Evolutionary conservation across 257 asterid species (phyloP).

Genomic region (Linaria vulgaris): DNA sequence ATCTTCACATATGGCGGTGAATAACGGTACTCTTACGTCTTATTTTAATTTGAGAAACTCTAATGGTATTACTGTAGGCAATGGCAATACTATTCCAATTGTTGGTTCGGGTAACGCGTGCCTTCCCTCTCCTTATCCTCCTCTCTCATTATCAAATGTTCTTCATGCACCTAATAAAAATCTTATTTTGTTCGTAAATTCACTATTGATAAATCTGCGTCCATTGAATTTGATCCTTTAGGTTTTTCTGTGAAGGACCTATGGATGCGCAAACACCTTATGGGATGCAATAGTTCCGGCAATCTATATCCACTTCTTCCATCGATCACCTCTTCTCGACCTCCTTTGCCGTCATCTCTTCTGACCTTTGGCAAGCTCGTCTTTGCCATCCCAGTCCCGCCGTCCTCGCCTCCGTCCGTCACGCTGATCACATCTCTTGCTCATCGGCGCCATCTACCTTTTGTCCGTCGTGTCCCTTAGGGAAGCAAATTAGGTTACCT

Average conservation of each 20-base stretch:
- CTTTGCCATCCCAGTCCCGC: no score
- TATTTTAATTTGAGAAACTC: no score
- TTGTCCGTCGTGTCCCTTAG: no score
- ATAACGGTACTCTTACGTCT: no score
- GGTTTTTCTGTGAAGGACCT: background rate
- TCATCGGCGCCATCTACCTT: no score
- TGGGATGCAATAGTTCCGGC: background rate
- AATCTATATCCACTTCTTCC: no score
- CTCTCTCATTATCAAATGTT: background rate
- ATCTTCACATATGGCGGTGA: no score
- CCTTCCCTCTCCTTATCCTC: background rate
- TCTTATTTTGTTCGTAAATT: background rate
- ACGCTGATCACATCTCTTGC: no score
- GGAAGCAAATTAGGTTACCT: no score
- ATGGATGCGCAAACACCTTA: background rate
- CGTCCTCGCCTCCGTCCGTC: no score
- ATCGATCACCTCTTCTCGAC: background rate
- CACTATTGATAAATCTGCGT: background rate
- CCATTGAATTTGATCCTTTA: background rate
- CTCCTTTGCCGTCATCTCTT: background rate
- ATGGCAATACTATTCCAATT: background rate
- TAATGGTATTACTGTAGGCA: no score
- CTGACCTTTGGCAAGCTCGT: background rate
- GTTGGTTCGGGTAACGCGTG: background rate
- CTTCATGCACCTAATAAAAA: background rate